Conservation (phyloP, 2,329 filamentous ascomycete genomes). For the Hymenoscyphus fructigenus region DNA sequence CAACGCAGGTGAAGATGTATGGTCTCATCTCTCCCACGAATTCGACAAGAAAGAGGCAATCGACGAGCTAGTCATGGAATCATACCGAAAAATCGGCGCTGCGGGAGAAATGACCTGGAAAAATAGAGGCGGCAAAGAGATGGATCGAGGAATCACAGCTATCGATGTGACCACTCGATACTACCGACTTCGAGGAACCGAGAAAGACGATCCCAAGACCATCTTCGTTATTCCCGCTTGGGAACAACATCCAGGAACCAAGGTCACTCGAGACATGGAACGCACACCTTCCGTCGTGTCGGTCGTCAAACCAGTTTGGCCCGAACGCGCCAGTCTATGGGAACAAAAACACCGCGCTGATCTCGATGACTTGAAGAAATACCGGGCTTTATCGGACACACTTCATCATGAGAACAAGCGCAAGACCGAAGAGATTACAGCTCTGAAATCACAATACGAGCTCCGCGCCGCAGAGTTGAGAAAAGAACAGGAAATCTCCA, state of each 20-base stretch:
- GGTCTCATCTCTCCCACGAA: slow-evolving; percentile 45
- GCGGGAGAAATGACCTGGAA: slow-evolving; percentile 40
- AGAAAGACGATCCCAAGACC: slow-evolving; percentile 43
- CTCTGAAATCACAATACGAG: slow-evolving; percentile 4
- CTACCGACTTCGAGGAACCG: slow-evolving; percentile 47
- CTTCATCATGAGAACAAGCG: neutral
- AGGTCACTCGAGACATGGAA: slow-evolving; percentile 48
- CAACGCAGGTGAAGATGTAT: slow-evolving; percentile 54
- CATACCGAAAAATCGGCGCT: slow-evolving; percentile 41
- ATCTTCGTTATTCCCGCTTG: slow-evolving; percentile 55
- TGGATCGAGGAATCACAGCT: slow-evolving; percentile 44
- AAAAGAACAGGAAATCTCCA: neutral
- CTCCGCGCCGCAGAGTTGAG: neutral
- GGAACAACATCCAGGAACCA: slow-evolving; percentile 45
- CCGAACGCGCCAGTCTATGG: slow-evolving; percentile 29
- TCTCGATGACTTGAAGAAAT: slow-evolving; percentile 20
- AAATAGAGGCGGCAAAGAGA: slow-evolving; percentile 22
- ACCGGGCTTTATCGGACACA: neutral
- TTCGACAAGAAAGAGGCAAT: slow-evolving; percentile 39
- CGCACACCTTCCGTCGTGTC: slow-evolving; percentile 41
- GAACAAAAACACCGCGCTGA: slow-evolving; percentile 28
- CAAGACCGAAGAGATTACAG: slow-evolving; percentile 4
- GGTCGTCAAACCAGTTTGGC: slow-evolving; percentile 34
- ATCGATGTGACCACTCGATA: slow-evolving; percentile 53
- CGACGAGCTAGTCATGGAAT: slow-evolving; percentile 43